These are phyloP conservation scores for Plicaturopsis crispa DNA, from an alignment of 768 basidiomycete species.

Conservation along the genomic window DNA sequence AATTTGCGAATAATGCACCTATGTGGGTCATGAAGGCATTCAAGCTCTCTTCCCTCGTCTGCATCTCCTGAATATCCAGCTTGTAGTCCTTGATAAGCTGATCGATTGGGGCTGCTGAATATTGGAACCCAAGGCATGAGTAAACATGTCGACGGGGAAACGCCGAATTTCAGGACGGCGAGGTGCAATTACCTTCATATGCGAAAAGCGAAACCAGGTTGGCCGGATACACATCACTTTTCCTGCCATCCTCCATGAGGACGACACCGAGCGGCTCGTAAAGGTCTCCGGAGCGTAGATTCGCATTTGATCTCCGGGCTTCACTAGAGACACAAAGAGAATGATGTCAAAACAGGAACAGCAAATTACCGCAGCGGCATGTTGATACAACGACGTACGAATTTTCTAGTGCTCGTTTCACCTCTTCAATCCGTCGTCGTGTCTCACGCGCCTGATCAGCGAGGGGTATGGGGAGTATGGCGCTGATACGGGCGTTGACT, in stretches of 20 bases:
- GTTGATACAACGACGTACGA: conserved; percentile 33
- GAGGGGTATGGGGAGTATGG: conserved; percentile 41
- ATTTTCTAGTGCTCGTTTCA: conserved; percentile 39
- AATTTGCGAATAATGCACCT: conserved; percentile 31
- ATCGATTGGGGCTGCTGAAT: too few species aligned
- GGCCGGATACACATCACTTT: conserved; percentile 39
- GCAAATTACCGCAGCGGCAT: conserved; percentile 1
- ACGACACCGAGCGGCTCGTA: conserved; percentile 39
- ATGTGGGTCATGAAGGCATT: conserved; percentile 52
- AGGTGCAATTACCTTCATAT: conserved; percentile 41
- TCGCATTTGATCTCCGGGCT: conserved; percentile 41
- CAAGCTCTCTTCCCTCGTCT: conserved; percentile 35
- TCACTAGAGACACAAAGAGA: conserved; percentile 22
- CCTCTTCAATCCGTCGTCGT: conserved; percentile 32
- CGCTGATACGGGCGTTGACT: conserved; percentile 39
- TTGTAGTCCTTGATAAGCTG: conserved; percentile 42
- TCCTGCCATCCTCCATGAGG: conserved; percentile 39
- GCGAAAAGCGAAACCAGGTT: conserved; percentile 42
- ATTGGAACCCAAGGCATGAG: too few species aligned
- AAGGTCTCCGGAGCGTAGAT: conserved; percentile 28
- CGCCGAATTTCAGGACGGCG: too few species aligned
- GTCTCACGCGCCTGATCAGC: conserved; percentile 35
- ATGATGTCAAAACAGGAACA: background rate
- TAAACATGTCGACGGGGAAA: too few species aligned
- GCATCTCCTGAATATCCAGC: conserved; percentile 28